A percentile compares a stretch with the other conserved stretches of the same genome.
phyloP scores from a whole-genome alignment of 1,284 basidiomycete genomes.

The Cronartium quercuum region DNA sequence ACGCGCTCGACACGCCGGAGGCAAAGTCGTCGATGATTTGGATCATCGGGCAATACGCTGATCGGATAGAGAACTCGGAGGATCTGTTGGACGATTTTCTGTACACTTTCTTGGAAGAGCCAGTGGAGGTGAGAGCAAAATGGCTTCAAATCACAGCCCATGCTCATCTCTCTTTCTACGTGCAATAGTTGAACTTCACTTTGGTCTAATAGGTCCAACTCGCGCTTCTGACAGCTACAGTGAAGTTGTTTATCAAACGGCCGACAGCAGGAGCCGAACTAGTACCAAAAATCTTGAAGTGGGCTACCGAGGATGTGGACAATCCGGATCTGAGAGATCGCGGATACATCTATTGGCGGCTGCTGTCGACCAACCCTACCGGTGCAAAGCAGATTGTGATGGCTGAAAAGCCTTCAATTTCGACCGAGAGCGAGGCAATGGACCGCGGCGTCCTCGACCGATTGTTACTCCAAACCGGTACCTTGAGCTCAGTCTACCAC shows the following conservation, averaged over 20 bases:
- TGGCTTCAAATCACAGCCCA: background rate
- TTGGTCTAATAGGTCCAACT: conserved; percentile 70
- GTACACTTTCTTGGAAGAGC: conserved; percentile 86
- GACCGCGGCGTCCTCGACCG: conserved; percentile 90
- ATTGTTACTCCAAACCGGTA: conserved; percentile 52
- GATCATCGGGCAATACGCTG: conserved; percentile 95
- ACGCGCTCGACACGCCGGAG: conserved; percentile 87
- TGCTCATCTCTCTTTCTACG: background rate
- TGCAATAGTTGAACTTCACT: background rate
- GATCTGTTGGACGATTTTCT: conserved; percentile 88
- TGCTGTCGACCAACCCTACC: conserved; percentile 86
- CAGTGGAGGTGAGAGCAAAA: conserved; percentile 63
- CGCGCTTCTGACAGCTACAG: conserved; percentile 84
- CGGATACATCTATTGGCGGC: conserved; percentile 98
- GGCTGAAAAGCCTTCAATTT: conserved; percentile 87
- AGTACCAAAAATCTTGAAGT: conserved; percentile 91
- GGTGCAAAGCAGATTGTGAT: conserved; percentile 80
- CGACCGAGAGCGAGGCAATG: conserved; percentile 96
- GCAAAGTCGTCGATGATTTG: conserved; percentile 95
- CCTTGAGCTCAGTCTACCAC: conserved; percentile 46
- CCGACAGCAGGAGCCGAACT: conserved; percentile 81
- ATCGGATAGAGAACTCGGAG: conserved; percentile 91
- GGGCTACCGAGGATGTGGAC: conserved; percentile 94
- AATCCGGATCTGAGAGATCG: conserved; percentile 94
- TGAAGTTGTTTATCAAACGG: conserved; percentile 95